These are phyloP conservation scores for Parsonsia alboflavescens DNA, from an alignment of 257 asterid species.

Conservation along the genomic window DNA sequence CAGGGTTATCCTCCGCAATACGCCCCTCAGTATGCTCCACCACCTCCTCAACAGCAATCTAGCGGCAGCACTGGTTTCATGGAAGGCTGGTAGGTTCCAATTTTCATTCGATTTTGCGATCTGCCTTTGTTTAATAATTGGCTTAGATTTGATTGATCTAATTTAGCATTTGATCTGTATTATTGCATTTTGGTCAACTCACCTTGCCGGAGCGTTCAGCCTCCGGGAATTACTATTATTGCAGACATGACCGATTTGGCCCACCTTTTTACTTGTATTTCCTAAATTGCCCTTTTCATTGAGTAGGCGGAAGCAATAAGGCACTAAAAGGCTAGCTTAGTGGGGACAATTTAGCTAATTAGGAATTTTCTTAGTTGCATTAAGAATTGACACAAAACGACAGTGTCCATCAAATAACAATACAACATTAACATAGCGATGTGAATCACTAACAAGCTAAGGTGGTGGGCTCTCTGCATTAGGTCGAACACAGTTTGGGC, in stretches of 20 bases:
- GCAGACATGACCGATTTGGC: neutral
- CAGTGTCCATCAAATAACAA: neutral
- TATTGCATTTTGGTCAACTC: neutral
- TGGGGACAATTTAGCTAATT: neutral
- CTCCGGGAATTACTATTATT: neutral
- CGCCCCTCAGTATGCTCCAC: slow-evolving; percentile 36
- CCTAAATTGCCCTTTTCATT: neutral
- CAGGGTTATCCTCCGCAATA: slow-evolving; percentile 39
- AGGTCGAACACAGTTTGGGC: too few species aligned
- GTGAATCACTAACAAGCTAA: neutral
- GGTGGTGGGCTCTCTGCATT: neutral
- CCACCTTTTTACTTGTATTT: neutral
- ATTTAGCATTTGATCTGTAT: neutral
- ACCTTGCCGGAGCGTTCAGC: neutral
- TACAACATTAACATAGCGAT: neutral
- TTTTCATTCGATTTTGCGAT: neutral
- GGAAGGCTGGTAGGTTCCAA: slow-evolving; percentile 28
- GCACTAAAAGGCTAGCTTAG: neutral
- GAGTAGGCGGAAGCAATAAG: neutral
- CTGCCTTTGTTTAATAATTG: neutral
- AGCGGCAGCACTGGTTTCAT: slow-evolving; percentile 18
- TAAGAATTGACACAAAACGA: neutral
- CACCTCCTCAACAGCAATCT: slow-evolving; percentile 33
- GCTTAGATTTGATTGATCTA: neutral
- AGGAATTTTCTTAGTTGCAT: neutral